Percentiles rank a stretch among this genome's conserved stretches.
Evolutionary conservation across 1,284 basidiomycete genomes (phyloP).

Genomic region (Takashimella koratensis): DNA sequence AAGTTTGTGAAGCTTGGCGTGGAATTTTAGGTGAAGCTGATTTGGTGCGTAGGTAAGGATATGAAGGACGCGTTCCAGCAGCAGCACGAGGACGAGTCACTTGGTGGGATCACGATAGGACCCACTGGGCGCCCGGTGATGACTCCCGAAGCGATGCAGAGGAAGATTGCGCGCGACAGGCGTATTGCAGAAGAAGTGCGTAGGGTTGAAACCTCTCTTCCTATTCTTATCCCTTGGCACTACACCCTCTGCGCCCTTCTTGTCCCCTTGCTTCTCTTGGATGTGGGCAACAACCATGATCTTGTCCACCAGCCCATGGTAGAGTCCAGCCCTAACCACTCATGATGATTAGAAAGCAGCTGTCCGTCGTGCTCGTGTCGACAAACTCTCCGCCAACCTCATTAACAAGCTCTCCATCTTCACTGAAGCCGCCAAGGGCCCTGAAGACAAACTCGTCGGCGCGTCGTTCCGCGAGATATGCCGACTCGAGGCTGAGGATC

Average conservation of each 20-base stretch:
- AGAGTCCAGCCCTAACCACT: too few relatives aligned
- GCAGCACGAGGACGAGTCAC: conserved; percentile 65
- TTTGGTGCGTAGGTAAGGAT: conserved; percentile 83
- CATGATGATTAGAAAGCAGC: conserved; percentile 69
- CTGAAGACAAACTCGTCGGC: conserved; percentile 62
- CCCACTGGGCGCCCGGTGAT: conserved; percentile 54
- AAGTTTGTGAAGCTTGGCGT: too few relatives aligned
- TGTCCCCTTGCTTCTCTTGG: neutral
- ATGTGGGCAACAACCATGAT: neutral
- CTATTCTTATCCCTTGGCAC: neutral
- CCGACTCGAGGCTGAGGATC: conserved; percentile 74
- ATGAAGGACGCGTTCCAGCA: conserved; percentile 98
- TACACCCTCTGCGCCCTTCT: too few relatives aligned
- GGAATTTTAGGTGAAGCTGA: too few relatives aligned
- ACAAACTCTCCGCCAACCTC: conserved; percentile 77
- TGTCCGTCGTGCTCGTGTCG: conserved; percentile 71
- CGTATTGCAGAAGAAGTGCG: conserved; percentile 62
- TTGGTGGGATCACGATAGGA: conserved; percentile 32
- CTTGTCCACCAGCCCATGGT: too few relatives aligned
- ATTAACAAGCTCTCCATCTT: conserved; percentile 86
- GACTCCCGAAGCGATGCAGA: conserved; percentile 76
- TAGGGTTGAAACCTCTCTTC: too few relatives aligned
- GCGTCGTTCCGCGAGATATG: conserved; percentile 61
- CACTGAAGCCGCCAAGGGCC: conserved; percentile 76
- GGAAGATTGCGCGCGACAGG: conserved; percentile 64